Evolutionary conservation across 164 flowering plant species (phyloP).

Genomic region (Aristolochia contorta): DNA sequence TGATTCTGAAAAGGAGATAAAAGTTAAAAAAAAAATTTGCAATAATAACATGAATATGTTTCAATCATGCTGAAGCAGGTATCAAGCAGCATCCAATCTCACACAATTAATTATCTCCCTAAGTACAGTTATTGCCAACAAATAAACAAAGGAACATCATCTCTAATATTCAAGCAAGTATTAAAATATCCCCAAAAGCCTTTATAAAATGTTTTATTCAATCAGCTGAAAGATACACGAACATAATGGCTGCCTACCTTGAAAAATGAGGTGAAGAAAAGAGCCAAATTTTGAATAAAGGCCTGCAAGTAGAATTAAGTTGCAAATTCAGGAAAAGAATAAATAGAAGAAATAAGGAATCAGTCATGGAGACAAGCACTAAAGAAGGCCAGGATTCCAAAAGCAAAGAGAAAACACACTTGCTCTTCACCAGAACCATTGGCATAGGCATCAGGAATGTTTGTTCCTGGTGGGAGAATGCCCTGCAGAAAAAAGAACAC

Average conservation of each 20-base stretch:
- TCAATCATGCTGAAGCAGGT: neutral
- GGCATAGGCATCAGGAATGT: slow-evolving; percentile 83
- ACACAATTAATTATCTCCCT: too few relatives aligned
- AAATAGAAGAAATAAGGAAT: too few relatives aligned
- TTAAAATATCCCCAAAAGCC: too few relatives aligned
- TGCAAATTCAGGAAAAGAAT: neutral
- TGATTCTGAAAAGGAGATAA: slow-evolving; percentile 46
- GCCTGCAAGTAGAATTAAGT: slow-evolving; percentile 43
- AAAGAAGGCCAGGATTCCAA: neutral
- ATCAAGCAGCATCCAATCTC: neutral
- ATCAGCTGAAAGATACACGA: neutral
- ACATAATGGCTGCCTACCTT: slow-evolving; percentile 39
- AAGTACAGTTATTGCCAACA: too few relatives aligned
- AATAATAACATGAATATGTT: neutral
- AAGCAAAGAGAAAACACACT: slow-evolving; percentile 19
- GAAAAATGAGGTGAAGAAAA: slow-evolving; percentile 88
- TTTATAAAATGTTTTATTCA: too few relatives aligned
- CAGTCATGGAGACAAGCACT: too few relatives aligned
- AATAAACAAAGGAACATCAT: too few relatives aligned
- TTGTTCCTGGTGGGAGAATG: slow-evolving; percentile 67
- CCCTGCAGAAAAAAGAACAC: slow-evolving; percentile 21
- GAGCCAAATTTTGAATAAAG: slow-evolving; percentile 88
- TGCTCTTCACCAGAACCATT: slow-evolving; percentile 88
- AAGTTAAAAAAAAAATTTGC: neutral
- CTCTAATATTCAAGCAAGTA: too few relatives aligned